phyloP scores from a whole-genome alignment of 495 filamentous ascomycete species.

The Penicillium cataractarum region DNA sequence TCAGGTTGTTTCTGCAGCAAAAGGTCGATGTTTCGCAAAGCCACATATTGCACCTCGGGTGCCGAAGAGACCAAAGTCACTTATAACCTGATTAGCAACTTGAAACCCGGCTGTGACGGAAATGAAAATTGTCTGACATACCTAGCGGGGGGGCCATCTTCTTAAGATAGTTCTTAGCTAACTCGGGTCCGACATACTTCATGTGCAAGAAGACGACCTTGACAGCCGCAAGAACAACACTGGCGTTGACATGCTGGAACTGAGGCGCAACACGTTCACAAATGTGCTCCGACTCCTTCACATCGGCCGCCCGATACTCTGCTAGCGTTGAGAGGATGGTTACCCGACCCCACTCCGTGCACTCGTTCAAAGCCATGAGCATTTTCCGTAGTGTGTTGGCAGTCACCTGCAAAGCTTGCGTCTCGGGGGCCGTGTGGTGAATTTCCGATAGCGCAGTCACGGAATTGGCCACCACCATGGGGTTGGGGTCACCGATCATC shows the following conservation, averaged over 20 bases:
- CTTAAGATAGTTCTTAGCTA: conserved; percentile 81
- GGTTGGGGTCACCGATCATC: conserved; percentile 95
- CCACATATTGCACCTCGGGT: conserved; percentile 97
- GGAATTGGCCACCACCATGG: conserved; percentile 98
- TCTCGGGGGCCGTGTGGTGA: conserved; percentile 86
- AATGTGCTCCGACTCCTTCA: conserved; percentile 97
- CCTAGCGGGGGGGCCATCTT: conserved; percentile 98
- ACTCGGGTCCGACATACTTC: conserved; percentile 76
- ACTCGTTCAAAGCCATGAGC: conserved; percentile 96
- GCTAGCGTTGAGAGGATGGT: conserved; percentile 90
- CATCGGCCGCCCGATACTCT: conserved; percentile 81
- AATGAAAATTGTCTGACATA: conserved; percentile 39
- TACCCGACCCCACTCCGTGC: conserved; percentile 98
- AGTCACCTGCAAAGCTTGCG: conserved; percentile 79
- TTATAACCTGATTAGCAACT: conserved; percentile 35
- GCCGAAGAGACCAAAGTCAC: conserved; percentile 95
- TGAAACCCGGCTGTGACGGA: conserved; percentile 20
- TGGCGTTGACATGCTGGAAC: conserved; percentile 98
- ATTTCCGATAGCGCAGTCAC: conserved; percentile 95
- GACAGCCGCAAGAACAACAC: conserved; percentile 93
- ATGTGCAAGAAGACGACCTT: conserved; percentile 98
- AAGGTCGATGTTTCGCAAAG: conserved; percentile 92
- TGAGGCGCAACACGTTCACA: conserved; percentile 95
- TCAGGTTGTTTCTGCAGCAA: conserved; percentile 93
- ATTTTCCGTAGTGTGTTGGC: conserved; percentile 86